Conservation (phyloP, 805 yeast genomes). For the Saturnispora mendoncae region DNA sequence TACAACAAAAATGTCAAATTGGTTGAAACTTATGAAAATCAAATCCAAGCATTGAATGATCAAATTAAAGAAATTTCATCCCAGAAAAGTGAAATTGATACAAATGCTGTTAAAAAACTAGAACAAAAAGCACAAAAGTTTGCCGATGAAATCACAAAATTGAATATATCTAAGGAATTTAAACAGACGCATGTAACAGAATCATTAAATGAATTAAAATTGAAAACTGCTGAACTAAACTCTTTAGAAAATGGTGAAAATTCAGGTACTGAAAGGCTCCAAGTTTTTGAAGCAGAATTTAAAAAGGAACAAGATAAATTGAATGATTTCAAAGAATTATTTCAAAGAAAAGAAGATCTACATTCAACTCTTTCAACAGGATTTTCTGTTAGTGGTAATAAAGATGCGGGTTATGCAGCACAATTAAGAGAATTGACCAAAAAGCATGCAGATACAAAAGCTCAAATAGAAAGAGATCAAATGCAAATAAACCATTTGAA, state of each 20-base stretch:
- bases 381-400: conserved; percentile 71
- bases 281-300: conserved; percentile 37
- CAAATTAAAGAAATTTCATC: conserved; percentile 51
- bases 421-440: conserved; percentile 61
- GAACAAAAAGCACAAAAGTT: conserved; percentile 49
- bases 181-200: conserved; percentile 30
- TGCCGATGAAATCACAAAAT: conserved; percentile 57
- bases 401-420: conserved; percentile 67
- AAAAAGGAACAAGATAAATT: conserved; percentile 36
- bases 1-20: conserved; percentile 32
- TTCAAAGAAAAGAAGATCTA: conserved; percentile 62
- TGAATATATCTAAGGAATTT: conserved; percentile 48
- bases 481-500: conserved; percentile 49
- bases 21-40: conserved; percentile 34
- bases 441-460: conserved; percentile 42
- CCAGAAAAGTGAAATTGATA: conserved; percentile 47
- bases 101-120: conserved; percentile 49
- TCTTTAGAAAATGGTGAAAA: conserved; percentile 14
- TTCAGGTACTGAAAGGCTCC: conserved; percentile 26
- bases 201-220: conserved; percentile 23
- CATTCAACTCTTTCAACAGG: conserved; percentile 80
- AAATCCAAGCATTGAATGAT: conserved; percentile 36
- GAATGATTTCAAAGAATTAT: conserved; percentile 36
- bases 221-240: conserved; percentile 6
- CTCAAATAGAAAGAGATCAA: conserved; percentile 48